Evolutionary conservation across 179 eudicot genomes (phyloP), one percentile per base, ranked within the genome.

Genomic region (Beta macrorhiza): DNA sequence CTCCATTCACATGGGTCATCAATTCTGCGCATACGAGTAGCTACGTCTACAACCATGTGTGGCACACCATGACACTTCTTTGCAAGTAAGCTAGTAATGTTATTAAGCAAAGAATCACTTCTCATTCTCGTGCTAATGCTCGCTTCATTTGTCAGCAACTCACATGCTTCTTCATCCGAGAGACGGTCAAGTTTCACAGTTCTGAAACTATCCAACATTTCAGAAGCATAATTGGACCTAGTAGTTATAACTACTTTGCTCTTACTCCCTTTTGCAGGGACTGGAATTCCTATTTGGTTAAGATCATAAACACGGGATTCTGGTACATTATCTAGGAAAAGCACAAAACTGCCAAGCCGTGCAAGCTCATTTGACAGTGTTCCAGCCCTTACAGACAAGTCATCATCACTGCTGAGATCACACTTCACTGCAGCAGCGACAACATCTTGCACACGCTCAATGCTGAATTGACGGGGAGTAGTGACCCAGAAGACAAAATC

Each of bases 171-270:
- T 47, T 44, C 58, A 44, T 71, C 69, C 5, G 47, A 15, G 47
- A 15, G 82, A 72, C 47, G 70, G 25, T 47, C 20, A 11, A 79
- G 16, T 25, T 79, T 16, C 10, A 79, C 69, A 5, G n/a, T 49
- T 61, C 7, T 19, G 45, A 49, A 58, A 47, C 61, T 37, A 55
- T 42, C 37, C 67, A 79, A 57, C 58, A 70, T 1, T 10, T 29
- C 55, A 79, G 67, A 69, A 69, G 22, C 76, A 12, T 25, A 70
- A 37, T 67, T 19, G 5, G 67, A 70, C 22, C 64, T 32, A 20
- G 75, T 79, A 37, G 81, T 79, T 14, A 79, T 12, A 6, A 79
- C 81, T 10, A 79, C 44, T 14, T 79, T 79, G 75, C 81, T 68
- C 67, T 13, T 44, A 57, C 67, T 79, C 73, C 75, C 81, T 79